A percentile compares a stretch with the other conserved stretches of the same genome.
Conservation (phyloP, 1,284 basidiomycete species). For the Microbotryomycetes sp. region DNA sequence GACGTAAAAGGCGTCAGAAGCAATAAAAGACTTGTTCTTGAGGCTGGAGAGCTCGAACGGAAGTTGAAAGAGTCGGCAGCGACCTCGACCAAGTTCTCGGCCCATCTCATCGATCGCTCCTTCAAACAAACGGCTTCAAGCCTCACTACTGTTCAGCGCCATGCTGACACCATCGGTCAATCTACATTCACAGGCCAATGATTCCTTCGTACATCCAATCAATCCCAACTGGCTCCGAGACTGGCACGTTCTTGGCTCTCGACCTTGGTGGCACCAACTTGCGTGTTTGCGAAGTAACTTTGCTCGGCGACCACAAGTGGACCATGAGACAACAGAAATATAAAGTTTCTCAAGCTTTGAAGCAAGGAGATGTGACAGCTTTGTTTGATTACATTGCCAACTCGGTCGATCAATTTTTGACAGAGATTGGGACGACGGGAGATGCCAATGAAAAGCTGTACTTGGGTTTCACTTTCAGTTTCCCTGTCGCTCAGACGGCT, state of each 20-base stretch:
- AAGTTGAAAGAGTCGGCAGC: background rate
- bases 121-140: too few relatives aligned
- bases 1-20: background rate
- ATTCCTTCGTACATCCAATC: constrained; percentile 77
- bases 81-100: too few relatives aligned
- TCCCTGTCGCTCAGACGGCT: constrained; percentile 95
- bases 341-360: constrained; percentile 80
- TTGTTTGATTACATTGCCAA: constrained; percentile 95
- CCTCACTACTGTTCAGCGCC: background rate
- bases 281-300: constrained; percentile 64
- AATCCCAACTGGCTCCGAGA: constrained; percentile 83
- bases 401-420: constrained; percentile 89
- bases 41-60: constrained; percentile 46
- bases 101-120: too few relatives aligned
- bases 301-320: constrained; percentile 85
- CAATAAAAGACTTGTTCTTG: constrained; percentile 43
- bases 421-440: constrained; percentile 51
- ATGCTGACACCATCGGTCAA: too few relatives aligned
- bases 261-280: constrained; percentile 93
- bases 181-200: constrained; percentile 22
- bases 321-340: constrained; percentile 86
- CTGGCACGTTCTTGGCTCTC: constrained; percentile 84
- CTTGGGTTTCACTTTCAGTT: constrained; percentile 89
- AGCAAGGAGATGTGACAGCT: constrained; percentile 74
- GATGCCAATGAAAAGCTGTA: constrained; percentile 55